Conservation (phyloP, 495 filamentous ascomycete species). For the Neurospora sp. region DNA sequence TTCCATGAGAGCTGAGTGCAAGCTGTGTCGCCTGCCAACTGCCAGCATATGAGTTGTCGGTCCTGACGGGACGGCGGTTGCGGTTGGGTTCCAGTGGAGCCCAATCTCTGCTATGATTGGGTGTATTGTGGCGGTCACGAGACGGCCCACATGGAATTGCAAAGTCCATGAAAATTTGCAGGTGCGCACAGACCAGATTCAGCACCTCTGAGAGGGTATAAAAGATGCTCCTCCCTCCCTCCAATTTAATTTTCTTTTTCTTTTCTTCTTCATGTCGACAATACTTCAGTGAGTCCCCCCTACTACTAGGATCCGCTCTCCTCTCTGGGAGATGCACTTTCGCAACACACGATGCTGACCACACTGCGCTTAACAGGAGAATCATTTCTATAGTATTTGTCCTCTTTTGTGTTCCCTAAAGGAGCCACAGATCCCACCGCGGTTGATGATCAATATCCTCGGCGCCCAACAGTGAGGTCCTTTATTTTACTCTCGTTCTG, state of each 20-base stretch:
- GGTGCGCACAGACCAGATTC: constrained; percentile 28
- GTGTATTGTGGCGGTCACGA: not conserved
- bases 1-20: not conserved
- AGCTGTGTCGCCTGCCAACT: not conserved
- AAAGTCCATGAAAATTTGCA: constrained; percentile 25
- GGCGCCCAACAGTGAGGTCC: constrained; percentile 5
- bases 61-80: not conserved
- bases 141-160: not conserved
- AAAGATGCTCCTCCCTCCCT: constrained; percentile 8
- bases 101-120: not conserved
- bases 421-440: constrained; percentile 53
- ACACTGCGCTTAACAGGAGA: not conserved
- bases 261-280: constrained; percentile 48
- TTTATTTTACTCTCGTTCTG: constrained; percentile 15
- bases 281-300: constrained; percentile 45
- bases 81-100: not conserved
- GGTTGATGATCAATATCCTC: constrained; percentile 42
- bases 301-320: constrained; percentile 14
- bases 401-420: constrained; percentile 63
- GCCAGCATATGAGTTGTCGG: not conserved
- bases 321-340: not conserved
- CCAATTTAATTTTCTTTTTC: constrained; percentile 20
- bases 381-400: constrained; percentile 8
- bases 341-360: not conserved
- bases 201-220: constrained; percentile 21